phyloP scores from a whole-genome alignment of 164 flowering plant genomes.

The Macadamia integrifolia region DNA sequence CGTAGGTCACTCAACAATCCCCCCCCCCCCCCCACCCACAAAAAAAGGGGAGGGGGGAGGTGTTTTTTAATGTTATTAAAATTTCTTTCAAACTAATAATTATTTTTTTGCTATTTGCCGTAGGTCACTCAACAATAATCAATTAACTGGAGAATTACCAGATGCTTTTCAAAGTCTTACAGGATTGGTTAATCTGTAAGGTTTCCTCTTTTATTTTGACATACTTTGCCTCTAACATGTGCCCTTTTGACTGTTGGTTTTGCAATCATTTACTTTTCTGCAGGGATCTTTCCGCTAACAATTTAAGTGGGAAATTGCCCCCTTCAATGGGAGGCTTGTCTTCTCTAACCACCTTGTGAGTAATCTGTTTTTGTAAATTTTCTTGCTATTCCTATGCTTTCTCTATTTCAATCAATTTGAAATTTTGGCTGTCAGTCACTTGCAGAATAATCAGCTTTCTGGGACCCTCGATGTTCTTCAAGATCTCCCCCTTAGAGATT shows the following conservation, averaged over 20 bases:
- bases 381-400: not conserved
- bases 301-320: conserved; percentile 72
- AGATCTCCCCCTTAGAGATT: conserved; percentile 66
- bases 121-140: conserved; percentile 73
- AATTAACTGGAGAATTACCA: conserved; percentile 65
- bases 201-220: conserved; percentile 1
- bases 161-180: conserved; percentile 54
- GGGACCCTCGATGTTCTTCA: conserved; percentile 88
- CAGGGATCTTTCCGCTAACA: conserved; percentile 84
- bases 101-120: conserved; percentile 10
- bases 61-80: not conserved
- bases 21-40: too few species aligned
- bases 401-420: not conserved
- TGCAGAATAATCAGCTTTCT: conserved; percentile 82
- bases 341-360: conserved; percentile 67
- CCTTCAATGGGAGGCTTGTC: conserved; percentile 47
- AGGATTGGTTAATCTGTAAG: conserved; percentile 65
- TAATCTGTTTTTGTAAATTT: conserved; percentile 6
- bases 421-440: conserved; percentile 44
- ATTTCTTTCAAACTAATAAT: not conserved
- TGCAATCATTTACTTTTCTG: conserved; percentile 15
- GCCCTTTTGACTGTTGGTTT: conserved; percentile 9
- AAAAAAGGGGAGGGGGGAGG: too few species aligned
- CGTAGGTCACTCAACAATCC: conserved; percentile 69
- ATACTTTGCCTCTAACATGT: not conserved